Percentiles rank a stretch among this genome's conserved stretches.
These are phyloP conservation scores for Xylaria sp. DNA, from an alignment of 2,329 filamentous ascomycete genomes.

Conservation along the genomic window DNA sequence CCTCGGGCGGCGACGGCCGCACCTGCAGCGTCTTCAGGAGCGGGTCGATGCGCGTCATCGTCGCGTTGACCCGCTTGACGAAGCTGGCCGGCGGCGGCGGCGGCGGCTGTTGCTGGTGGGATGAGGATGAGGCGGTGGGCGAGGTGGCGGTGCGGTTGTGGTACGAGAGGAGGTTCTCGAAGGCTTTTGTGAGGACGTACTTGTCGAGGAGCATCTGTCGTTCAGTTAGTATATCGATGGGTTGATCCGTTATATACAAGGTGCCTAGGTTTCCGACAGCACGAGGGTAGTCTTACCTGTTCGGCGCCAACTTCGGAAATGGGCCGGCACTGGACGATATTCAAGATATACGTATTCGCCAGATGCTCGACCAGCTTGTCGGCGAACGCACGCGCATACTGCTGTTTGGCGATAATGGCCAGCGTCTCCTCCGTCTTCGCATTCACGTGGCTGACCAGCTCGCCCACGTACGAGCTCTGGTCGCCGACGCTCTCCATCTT, in stretches of 20 bases:
- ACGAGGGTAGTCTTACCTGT: slow-evolving; percentile 58
- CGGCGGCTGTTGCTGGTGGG: background rate
- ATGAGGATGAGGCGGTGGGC: slow-evolving; percentile 21
- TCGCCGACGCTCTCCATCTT: slow-evolving; percentile 92
- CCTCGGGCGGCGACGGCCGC: slow-evolving; percentile 85
- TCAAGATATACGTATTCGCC: slow-evolving; percentile 76
- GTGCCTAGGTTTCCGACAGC: no score
- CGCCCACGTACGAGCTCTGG: slow-evolving; percentile 87
- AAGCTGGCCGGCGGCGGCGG: slow-evolving; percentile 61
- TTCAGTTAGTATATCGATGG: slow-evolving; percentile 27
- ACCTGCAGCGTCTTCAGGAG: slow-evolving; percentile 97
- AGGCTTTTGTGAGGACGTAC: slow-evolving; percentile 82
- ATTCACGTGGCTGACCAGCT: slow-evolving; percentile 76
- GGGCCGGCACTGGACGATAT: slow-evolving; percentile 85
- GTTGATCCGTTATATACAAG: background rate
- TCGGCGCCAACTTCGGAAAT: slow-evolving; percentile 94
- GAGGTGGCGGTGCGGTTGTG: slow-evolving; percentile 57
- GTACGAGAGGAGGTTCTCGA: slow-evolving; percentile 70
- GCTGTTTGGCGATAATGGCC: slow-evolving; percentile 78
- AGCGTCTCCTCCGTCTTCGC: slow-evolving; percentile 74
- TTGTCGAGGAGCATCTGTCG: slow-evolving; percentile 89
- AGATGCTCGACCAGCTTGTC: slow-evolving; percentile 94
- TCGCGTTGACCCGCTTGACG: slow-evolving; percentile 81
- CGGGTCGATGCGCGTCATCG: slow-evolving; percentile 85
- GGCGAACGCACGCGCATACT: slow-evolving; percentile 92